Evolutionary conservation across 2,329 filamentous ascomycete species (phyloP).

Genomic region (Talaromyces sp.): DNA sequence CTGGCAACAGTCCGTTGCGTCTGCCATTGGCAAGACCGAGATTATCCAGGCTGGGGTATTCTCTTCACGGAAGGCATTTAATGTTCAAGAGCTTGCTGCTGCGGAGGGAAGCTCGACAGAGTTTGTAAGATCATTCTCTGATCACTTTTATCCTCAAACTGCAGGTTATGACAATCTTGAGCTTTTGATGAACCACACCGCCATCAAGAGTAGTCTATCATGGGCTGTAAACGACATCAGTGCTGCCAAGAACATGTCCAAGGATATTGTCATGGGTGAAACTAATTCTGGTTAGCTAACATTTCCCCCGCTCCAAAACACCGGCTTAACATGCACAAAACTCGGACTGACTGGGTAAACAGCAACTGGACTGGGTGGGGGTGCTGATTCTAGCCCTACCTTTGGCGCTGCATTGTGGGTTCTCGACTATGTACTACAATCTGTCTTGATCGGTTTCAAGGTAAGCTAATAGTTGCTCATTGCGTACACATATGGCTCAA

Average conservation of each 20-base stretch:
- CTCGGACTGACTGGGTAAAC: neutral
- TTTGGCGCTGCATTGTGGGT: constrained; percentile 50
- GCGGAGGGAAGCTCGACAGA: constrained; percentile 32
- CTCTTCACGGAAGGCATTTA: constrained; percentile 31
- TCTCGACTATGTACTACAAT: constrained; percentile 42
- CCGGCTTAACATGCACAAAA: neutral
- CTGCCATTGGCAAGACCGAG: constrained; percentile 21
- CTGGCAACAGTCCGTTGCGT: constrained; percentile 30
- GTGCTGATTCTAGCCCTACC: constrained; percentile 39
- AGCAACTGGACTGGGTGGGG: constrained; percentile 25
- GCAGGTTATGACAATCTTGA: constrained; percentile 33
- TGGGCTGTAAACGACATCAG: constrained; percentile 39
- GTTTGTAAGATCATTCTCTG: constrained; percentile 41
- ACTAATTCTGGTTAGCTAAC: constrained; percentile 43
- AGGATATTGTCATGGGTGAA: constrained; percentile 47
- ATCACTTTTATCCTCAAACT: constrained; percentile 47
- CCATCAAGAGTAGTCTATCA: constrained; percentile 36
- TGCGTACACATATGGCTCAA: neutral
- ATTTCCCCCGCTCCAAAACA: neutral
- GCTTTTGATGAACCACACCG: constrained; percentile 43
- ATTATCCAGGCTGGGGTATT: constrained; percentile 33
- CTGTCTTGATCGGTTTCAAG: constrained; percentile 26
- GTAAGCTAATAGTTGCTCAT: constrained; percentile 2
- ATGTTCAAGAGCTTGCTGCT: constrained; percentile 30
- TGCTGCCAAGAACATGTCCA: constrained; percentile 34